Conservation (phyloP, 345 rosid genomes). For the Camelina laxa region DNA sequence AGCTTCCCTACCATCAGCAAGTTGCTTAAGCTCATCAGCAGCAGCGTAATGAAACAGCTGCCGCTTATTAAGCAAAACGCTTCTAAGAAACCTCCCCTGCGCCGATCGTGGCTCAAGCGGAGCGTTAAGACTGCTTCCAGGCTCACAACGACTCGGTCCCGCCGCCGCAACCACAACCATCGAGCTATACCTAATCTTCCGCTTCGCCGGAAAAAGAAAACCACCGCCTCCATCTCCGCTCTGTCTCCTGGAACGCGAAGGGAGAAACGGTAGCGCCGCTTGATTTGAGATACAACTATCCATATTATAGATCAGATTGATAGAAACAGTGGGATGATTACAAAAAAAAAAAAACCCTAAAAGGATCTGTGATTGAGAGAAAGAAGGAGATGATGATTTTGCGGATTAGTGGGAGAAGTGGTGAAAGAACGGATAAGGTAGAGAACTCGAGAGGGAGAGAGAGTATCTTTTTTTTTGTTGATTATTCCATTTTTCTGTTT, state of each 20-base stretch:
- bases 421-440: constrained; percentile 43
- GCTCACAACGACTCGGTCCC: constrained; percentile 78
- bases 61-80: constrained; percentile 80
- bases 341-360: constrained; percentile 1
- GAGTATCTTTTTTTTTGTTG: constrained; percentile 34
- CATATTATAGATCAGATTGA: constrained; percentile 49
- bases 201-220: background rate
- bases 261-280: constrained; percentile 44
- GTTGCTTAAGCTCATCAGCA: constrained; percentile 70
- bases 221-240: constrained; percentile 42
- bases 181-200: constrained; percentile 10
- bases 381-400: constrained; percentile 6
- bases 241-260: constrained; percentile 41
- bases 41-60: constrained; percentile 75
- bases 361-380: background rate
- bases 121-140: constrained; percentile 78
- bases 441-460: constrained; percentile 2
- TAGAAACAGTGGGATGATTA: background rate
- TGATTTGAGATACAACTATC: constrained; percentile 54
- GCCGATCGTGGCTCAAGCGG: constrained; percentile 77
- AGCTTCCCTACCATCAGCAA: constrained; percentile 65
- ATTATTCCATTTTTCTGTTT: constrained; percentile 4
- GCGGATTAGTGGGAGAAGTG: constrained; percentile 42
- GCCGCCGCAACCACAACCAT: constrained; percentile 50
- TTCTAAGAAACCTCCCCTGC: constrained; percentile 68